phyloP scores from a whole-genome alignment of 768 basidiomycete genomes.

The Boletus sensibilis region DNA sequence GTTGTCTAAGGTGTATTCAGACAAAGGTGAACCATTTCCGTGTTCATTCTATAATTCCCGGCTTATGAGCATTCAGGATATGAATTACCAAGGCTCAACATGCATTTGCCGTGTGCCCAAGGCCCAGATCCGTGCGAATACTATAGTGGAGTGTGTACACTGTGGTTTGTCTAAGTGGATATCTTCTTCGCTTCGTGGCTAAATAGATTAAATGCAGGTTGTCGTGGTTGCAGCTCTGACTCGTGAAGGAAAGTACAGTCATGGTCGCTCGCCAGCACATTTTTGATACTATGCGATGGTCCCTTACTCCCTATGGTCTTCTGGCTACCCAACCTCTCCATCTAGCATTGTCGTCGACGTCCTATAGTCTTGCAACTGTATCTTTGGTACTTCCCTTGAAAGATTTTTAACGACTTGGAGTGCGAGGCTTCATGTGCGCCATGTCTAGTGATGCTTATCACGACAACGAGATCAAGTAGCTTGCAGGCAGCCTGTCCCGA shows the following conservation, averaged over 20 bases:
- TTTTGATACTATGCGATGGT: not conserved
- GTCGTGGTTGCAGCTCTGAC: conserved; percentile 89
- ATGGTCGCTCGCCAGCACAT: not conserved
- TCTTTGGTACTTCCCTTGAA: not conserved
- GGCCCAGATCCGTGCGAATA: conserved; percentile 84
- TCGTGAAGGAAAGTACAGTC: conserved; percentile 43
- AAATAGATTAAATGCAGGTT: conserved; percentile 51
- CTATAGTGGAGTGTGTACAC: conserved; percentile 94
- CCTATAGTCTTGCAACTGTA: not conserved
- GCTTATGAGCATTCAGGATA: conserved; percentile 59
- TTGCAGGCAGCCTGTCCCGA: not conserved
- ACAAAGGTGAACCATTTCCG: conserved; percentile 56
- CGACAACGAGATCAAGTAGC: not conserved
- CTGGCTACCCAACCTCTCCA: not conserved
- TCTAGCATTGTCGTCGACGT: not conserved
- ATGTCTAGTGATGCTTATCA: not conserved
- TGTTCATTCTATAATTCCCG: conserved; percentile 2
- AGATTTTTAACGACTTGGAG: not conserved
- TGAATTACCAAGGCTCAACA: conserved; percentile 99
- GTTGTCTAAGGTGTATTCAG: conserved; percentile 95
- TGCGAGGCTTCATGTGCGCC: conserved; percentile 1
- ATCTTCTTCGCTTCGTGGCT: conserved; percentile 4
- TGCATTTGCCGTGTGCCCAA: conserved; percentile 98
- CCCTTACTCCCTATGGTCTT: not conserved
- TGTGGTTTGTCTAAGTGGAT: conserved; percentile 66